Evolutionary conservation across 805 yeast species (phyloP).

Genomic region (Candida glaebosa): DNA sequence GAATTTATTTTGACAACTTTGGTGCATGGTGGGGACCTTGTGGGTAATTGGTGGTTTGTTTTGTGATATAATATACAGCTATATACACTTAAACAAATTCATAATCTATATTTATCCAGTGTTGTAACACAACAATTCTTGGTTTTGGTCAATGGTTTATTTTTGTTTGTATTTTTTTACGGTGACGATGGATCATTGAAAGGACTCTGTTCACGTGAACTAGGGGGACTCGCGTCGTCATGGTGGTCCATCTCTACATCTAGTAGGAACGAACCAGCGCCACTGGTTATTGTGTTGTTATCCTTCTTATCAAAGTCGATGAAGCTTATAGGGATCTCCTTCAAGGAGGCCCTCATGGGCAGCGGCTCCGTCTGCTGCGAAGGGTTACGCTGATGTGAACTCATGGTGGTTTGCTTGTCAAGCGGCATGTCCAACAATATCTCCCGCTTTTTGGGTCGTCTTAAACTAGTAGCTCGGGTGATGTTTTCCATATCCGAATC

Average conservation of each 20-base stretch:
- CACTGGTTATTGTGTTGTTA: not conserved
- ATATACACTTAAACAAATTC: too few species aligned
- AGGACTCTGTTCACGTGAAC: constrained; percentile 23
- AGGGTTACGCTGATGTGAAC: not conserved
- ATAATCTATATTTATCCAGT: not conserved
- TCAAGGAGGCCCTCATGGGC: constrained; percentile 2
- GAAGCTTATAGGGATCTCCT: constrained; percentile 6
- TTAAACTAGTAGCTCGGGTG: constrained; percentile 36
- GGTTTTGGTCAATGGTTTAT: too few species aligned
- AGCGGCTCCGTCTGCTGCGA: not conserved
- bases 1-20: too few species aligned
- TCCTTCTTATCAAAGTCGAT: constrained; percentile 2
- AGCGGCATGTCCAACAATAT: not conserved
- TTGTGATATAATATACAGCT: too few species aligned
- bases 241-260: constrained; percentile 29
- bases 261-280: constrained; percentile 26
- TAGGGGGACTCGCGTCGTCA: constrained; percentile 9
- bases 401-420: not conserved
- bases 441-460: constrained; percentile 9
- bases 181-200: constrained; percentile 25
- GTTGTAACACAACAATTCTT: too few species aligned
- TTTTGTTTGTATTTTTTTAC: too few species aligned
- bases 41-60: too few species aligned
- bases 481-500: constrained; percentile 47
- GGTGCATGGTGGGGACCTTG: too few species aligned